Percentiles rank a stretch among this genome's conserved stretches.
phyloP scores from a whole-genome alignment of 2,329 filamentous ascomycete species.

The Nannizziopsis barbatae region DNA sequence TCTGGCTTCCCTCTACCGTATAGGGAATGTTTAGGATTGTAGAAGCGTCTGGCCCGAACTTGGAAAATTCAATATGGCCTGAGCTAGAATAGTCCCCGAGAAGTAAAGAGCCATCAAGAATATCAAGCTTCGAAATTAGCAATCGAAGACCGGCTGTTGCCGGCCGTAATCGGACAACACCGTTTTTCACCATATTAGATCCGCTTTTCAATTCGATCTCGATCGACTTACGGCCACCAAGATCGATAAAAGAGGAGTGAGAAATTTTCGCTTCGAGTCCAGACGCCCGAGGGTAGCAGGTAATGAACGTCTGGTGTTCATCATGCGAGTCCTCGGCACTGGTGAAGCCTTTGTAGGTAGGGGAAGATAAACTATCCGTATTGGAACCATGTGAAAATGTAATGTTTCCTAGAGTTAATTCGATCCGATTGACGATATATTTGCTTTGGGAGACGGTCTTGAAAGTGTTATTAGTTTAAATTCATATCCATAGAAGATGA shows the following conservation, averaged over 20 bases:
- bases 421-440: constrained; percentile 64
- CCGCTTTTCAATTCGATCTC: constrained; percentile 64
- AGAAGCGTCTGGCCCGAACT: constrained; percentile 23
- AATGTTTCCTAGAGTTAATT: constrained; percentile 40
- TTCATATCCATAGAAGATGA: constrained; percentile 2
- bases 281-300: constrained; percentile 60
- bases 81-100: constrained; percentile 35
- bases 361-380: constrained; percentile 13
- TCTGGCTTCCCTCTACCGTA: constrained; percentile 65
- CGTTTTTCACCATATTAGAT: constrained; percentile 50
- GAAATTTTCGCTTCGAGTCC: constrained; percentile 58
- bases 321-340: constrained; percentile 22
- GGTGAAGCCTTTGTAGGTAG: background rate
- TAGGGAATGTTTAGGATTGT: constrained; percentile 58
- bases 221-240: constrained; percentile 67
- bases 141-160: constrained; percentile 51
- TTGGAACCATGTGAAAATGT: constrained; percentile 27
- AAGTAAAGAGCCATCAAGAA: constrained; percentile 33
- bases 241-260: constrained; percentile 59
- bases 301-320: constrained; percentile 50
- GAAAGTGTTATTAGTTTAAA: constrained; percentile 2
- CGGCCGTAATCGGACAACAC: constrained; percentile 44
- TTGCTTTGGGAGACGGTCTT: constrained; percentile 47
- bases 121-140: constrained; percentile 41
- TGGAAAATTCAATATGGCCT: constrained; percentile 38